Evolutionary conservation across 177 flowering plant genomes (phyloP).

Genomic region (Vitis hybrid): DNA sequence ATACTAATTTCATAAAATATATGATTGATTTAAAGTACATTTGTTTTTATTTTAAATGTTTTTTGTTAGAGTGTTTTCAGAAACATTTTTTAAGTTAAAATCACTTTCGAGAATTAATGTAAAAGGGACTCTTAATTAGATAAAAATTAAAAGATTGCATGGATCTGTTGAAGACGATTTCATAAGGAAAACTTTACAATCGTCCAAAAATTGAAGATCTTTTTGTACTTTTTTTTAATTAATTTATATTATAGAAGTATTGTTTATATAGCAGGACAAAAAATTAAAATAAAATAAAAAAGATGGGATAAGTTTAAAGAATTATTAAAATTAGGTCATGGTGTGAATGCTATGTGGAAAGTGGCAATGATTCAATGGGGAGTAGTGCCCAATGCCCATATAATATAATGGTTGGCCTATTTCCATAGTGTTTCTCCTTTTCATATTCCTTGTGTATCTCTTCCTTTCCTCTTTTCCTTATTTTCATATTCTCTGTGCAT

Average conservation of each 20-base stretch:
- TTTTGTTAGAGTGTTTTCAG: no score
- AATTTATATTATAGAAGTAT: neutral
- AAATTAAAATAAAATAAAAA: neutral
- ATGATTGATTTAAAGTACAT: no score
- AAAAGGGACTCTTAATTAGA: no score
- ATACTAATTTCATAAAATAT: no score
- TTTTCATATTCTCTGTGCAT: neutral
- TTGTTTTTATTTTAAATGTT: no score
- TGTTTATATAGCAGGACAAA: neutral
- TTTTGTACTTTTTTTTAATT: neutral
- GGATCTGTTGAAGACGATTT: no score
- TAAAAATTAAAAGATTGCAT: no score
- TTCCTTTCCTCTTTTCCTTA: neutral
- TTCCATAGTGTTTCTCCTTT: constrained; percentile 19
- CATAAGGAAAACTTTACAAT: no score
- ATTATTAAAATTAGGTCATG: constrained; percentile 10
- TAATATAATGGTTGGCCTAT: constrained; percentile 15
- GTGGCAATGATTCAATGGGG: constrained; percentile 4
- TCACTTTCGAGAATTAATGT: no score
- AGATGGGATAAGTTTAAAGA: constrained; percentile 12
- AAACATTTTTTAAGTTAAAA: no score
- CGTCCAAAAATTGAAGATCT: neutral
- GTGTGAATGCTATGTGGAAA: neutral
- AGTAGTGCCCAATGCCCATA: no score
- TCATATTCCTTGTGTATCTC: constrained; percentile 13